Evolutionary conservation across 2,329 filamentous ascomycete genomes (phyloP), one percentile per base, ranked within the genome.

Genomic region (Ascosphaera aggregata): DNA sequence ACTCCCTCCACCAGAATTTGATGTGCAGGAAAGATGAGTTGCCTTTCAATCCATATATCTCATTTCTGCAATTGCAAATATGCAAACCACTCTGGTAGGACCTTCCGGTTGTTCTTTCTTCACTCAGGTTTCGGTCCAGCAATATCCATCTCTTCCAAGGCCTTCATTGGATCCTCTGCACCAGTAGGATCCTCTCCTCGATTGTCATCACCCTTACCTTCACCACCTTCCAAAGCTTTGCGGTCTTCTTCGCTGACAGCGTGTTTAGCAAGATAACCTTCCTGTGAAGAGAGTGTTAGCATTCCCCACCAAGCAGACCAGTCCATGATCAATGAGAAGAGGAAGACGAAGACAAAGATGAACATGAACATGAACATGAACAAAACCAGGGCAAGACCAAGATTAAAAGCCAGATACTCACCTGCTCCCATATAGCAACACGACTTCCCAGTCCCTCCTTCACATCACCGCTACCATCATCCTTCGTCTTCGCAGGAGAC

Each of bases 351-450:
- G n/a, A n/a, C n/a, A n/a, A n/a, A n/a, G n/a, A n/a, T n/a, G n/a
- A n/a, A n/a, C n/a, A n/a, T n/a, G n/a, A n/a, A n/a, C n/a, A n/a
- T n/a, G n/a, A n/a, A n/a, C n/a, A n/a, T n/a, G n/a, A n/a, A n/a
- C n/a, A n/a, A n/a, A n/a, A n/a, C n/a, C n/a, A n/a, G n/a, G n/a
- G n/a, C n/a, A n/a, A n/a, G n/a, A n/a, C n/a, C n/a, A n/a, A n/a
- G n/a, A n/a, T n/a, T n/a, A n/a, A n/a, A n/a, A n/a, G n/a, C n/a
- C n/a, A n/a, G n/a, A n/a, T 18, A 57, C 69, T 38, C 59, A 93
- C 89, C 75, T 95, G 86, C 57, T 94, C 81, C 91, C 89, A 98
- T 37, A 98, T 67, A 20, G 89, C 91, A 35, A 78, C 93, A 59
- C 84, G 91, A 62, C 82, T 92, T 18, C 86, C 85, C 35, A 98